Conservation (phyloP, 1,284 basidiomycete species). For the Pyrrhoderma noxium region DNA sequence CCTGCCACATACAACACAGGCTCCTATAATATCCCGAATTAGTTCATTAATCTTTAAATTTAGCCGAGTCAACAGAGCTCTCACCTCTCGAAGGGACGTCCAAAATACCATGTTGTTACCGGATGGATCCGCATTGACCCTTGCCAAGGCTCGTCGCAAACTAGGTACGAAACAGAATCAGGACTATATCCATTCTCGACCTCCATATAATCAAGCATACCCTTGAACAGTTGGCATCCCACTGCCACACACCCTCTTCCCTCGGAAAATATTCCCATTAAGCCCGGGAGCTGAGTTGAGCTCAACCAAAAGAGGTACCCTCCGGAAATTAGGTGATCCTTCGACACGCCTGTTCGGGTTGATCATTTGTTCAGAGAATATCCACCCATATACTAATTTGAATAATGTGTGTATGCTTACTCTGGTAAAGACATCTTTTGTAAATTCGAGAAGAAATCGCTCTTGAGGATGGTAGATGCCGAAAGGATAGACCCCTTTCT, state of each 20-base stretch:
- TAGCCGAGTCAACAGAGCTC: background rate
- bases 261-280: constrained; percentile 35
- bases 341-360: constrained; percentile 86
- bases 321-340: constrained; percentile 88
- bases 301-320: constrained; percentile 59
- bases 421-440: constrained; percentile 95
- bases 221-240: constrained; percentile 89
- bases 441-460: constrained; percentile 91
- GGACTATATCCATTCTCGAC: background rate
- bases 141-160: constrained; percentile 71
- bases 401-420: constrained; percentile 46
- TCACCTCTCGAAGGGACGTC: constrained; percentile 86
- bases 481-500: constrained; percentile 85
- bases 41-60: background rate
- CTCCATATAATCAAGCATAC: constrained; percentile 31
- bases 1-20: constrained; percentile 91
- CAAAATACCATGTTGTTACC: constrained; percentile 74
- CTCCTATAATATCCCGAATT: constrained; percentile 57
- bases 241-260: constrained; percentile 78
- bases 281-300: constrained; percentile 30
- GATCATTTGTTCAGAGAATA: constrained; percentile 13
- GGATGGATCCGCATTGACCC: constrained; percentile 72
- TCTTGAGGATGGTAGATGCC: constrained; percentile 92
- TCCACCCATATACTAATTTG: too few species aligned
- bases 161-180: constrained; percentile 34